Evolutionary conservation across 345 rosid species (phyloP).

Genomic region (Rhodamnia rubescens): DNA sequence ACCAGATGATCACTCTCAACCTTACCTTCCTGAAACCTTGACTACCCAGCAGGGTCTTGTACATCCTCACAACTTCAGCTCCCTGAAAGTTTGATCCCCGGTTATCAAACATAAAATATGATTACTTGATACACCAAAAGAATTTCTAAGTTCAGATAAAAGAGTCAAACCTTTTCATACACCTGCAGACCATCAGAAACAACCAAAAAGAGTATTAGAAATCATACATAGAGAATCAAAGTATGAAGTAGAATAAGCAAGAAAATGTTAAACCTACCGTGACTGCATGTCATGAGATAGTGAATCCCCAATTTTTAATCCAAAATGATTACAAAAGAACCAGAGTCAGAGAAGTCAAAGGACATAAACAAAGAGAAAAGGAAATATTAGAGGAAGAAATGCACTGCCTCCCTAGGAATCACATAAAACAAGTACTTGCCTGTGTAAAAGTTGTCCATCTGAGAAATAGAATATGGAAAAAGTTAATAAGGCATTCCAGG

Average conservation of each 20-base stretch:
- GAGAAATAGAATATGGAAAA: conserved; percentile 13
- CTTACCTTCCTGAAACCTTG: conserved; percentile 87
- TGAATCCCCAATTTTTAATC: conserved; percentile 9
- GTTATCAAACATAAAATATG: neutral
- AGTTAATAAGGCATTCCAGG: neutral
- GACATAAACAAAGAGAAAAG: neutral
- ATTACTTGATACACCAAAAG: neutral
- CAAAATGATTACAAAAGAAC: conserved; percentile 10
- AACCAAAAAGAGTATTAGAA: conserved; percentile 8
- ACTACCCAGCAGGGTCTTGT: conserved; percentile 89
- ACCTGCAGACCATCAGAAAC: conserved; percentile 42
- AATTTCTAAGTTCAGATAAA: neutral
- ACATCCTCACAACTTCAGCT: conserved; percentile 99
- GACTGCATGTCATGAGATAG: conserved; percentile 43
- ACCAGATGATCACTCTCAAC: neutral
- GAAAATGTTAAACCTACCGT: conserved; percentile 46
- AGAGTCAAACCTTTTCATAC: conserved; percentile 74
- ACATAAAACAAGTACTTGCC: conserved; percentile 29
- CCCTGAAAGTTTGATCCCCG: conserved; percentile 35
- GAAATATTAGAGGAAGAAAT: neutral
- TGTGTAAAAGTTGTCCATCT: conserved; percentile 99
- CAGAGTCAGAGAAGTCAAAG: conserved; percentile 7
- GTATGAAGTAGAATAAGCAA: neutral
- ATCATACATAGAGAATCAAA: conserved; percentile 1
- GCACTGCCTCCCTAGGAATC: neutral